Evolutionary conservation across 192 early-diverging fungal genomes (phyloP).

Genomic region (Podila epicladia): DNA sequence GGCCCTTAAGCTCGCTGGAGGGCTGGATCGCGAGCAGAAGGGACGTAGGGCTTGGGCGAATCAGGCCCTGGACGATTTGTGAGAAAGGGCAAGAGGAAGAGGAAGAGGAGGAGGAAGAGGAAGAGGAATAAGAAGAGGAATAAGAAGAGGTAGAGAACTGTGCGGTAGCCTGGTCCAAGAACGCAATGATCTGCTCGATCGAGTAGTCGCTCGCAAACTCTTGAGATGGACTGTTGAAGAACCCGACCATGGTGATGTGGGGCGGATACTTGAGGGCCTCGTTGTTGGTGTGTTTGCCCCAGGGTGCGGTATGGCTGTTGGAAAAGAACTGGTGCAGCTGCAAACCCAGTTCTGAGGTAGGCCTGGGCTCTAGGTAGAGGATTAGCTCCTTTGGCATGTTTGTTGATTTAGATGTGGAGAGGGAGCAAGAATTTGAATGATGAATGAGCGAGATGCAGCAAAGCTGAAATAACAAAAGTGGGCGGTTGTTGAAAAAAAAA

Average conservation of each 20-base stretch:
- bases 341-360: neutral
- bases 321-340: constrained; percentile 11
- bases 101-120: no score
- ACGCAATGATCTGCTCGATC: neutral
- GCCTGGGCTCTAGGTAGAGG: constrained; percentile 29
- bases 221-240: constrained; percentile 16
- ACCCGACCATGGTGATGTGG: constrained; percentile 45
- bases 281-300: constrained; percentile 2
- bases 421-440: neutral
- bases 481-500: no score
- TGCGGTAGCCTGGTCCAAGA: neutral
- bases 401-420: neutral
- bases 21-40: constrained; percentile 28
- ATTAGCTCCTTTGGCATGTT: constrained; percentile 29
- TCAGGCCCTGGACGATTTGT: constrained; percentile 11
- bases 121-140: no score
- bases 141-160: neutral
- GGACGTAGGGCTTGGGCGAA: constrained; percentile 8
- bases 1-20: neutral
- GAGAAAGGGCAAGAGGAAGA: no score
- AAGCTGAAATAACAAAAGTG: neutral
- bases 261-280: constrained; percentile 37
- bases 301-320: neutral
- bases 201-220: neutral
- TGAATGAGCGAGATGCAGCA: neutral